Base-by-base conservation (phyloP, 2,329 filamentous ascomycete genomes). In the Cercospora sesami region DNA sequence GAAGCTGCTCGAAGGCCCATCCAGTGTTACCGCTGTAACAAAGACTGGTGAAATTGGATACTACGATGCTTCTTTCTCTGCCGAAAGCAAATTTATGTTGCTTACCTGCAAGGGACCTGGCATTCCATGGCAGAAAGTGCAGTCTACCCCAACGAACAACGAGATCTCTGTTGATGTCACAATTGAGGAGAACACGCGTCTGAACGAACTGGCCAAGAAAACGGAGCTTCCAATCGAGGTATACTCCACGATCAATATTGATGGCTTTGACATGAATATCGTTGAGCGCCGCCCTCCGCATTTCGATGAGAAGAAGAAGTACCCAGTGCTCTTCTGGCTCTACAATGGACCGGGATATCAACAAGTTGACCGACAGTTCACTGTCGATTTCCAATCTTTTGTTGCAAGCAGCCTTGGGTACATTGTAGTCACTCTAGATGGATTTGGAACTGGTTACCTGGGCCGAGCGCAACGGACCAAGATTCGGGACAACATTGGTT, bases 301-400 rank as follows among this genome's bases (percentile, higher is more conserved):
- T 79, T 99, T 98, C 77, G 87, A 93, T 51, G 70, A 69, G 28
- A 89, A 88, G 74, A 94, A 91, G 80, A 89, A 91, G 77, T 98
- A 99, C 74, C 95, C 95, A 0, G 93, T 99, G 1, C 86, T 99
- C 4, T 99, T 99, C 84, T 90, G 92, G 75, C 90, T 97, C 68
- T 99, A 99, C 82, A 94, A 92, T 26, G 95, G 95, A 0, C 95
- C 95, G 0, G 92, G 91, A n/a, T 97, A 93, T 18, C 96, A 99
- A 78, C 87, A 87, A 7, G 95, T 99, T 1, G 85, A 87, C 74
- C 94, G 94, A 78, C 86, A 81, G 65, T 99, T 97, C 81, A 80
- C 79, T 9, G 88, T 99, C 68, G 91, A 97, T 78, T 99, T 96
- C 78, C 93, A 98, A 77, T 87, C 92, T 6, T 98, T 95, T 77